These are phyloP conservation scores for Allantophomopsis lycopodina DNA, from an alignment of 2,329 filamentous ascomycete species.

Conservation along the genomic window DNA sequence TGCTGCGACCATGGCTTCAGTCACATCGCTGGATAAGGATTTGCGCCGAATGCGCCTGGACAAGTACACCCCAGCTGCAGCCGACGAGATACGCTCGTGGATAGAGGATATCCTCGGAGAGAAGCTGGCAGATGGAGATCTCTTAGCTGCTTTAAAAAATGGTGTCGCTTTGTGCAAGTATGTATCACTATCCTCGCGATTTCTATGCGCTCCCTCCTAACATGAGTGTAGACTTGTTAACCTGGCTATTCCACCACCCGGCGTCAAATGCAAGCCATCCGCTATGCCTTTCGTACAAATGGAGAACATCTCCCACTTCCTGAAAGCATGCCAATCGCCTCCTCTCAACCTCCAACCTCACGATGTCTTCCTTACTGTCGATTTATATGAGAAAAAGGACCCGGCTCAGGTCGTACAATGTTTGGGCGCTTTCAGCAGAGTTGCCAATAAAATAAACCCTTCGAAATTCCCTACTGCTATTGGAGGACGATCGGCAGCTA, in stretches of 20 bases:
- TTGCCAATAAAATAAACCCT: constrained; percentile 64
- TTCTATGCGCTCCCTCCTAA: neutral
- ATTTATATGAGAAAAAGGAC: constrained; percentile 91
- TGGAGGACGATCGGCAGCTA: constrained; percentile 47
- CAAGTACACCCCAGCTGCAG: constrained; percentile 83
- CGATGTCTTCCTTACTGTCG: constrained; percentile 93
- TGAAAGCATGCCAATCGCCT: constrained; percentile 71
- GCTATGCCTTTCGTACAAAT: constrained; percentile 98
- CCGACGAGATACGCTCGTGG: constrained; percentile 74
- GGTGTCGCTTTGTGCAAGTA: constrained; percentile 89
- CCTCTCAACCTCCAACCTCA: constrained; percentile 84
- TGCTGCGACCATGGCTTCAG: constrained; percentile 61
- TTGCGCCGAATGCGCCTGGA: constrained; percentile 85
- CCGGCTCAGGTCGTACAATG: constrained; percentile 93
- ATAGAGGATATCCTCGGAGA: constrained; percentile 73
- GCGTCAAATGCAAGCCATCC: constrained; percentile 77
- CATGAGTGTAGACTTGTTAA: constrained; percentile 52
- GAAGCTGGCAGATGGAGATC: constrained; percentile 55
- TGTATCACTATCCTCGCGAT: constrained; percentile 15
- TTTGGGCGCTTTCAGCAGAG: constrained; percentile 78
- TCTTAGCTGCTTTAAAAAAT: constrained; percentile 79
- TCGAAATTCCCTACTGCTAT: constrained; percentile 61
- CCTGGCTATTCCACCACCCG: constrained; percentile 59
- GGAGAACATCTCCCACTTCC: constrained; percentile 97
- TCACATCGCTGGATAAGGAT: constrained; percentile 87